phyloP scores from a whole-genome alignment of 139 green algal species.

The Asterochloris erici region DNA sequence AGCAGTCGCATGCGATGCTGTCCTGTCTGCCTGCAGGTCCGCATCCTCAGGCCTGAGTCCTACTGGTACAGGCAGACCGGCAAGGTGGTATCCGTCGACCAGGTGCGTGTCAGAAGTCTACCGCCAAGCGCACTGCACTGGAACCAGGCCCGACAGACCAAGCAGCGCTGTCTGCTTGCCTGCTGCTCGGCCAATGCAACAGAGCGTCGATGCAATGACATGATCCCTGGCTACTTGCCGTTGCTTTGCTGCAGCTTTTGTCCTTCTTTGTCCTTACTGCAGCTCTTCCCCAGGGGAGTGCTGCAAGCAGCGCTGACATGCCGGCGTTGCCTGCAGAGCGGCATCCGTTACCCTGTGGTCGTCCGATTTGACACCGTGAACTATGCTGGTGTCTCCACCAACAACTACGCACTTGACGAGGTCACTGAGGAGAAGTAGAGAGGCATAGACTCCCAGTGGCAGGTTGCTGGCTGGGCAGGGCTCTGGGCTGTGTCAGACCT shows the following conservation, averaged over 20 bases:
- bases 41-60: slow-evolving; percentile 94
- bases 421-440: slow-evolving; percentile 32
- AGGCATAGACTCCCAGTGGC: too few relatives aligned
- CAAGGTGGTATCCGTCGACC: slow-evolving; percentile 98
- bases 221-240: too few relatives aligned
- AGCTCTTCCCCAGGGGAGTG: too few relatives aligned
- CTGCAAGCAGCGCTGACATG: neutral
- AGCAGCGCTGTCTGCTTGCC: neutral
- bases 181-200: neutral
- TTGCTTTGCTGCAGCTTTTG: too few relatives aligned
- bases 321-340: slow-evolving; percentile 60
- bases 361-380: slow-evolving; percentile 95
- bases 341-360: slow-evolving; percentile 95
- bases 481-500: too few relatives aligned
- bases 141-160: neutral
- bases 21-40: slow-evolving; percentile 66
- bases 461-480: too few relatives aligned
- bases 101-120: slow-evolving; percentile 47
- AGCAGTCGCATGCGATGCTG: neutral
- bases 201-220: neutral
- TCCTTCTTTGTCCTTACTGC: too few relatives aligned
- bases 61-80: slow-evolving; percentile 99
- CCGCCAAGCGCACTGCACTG: neutral
- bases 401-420: slow-evolving; percentile 98
- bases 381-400: slow-evolving; percentile 95